phyloP scores from a whole-genome alignment of 139 green algal species.

The Volvox reticuliferus region DNA sequence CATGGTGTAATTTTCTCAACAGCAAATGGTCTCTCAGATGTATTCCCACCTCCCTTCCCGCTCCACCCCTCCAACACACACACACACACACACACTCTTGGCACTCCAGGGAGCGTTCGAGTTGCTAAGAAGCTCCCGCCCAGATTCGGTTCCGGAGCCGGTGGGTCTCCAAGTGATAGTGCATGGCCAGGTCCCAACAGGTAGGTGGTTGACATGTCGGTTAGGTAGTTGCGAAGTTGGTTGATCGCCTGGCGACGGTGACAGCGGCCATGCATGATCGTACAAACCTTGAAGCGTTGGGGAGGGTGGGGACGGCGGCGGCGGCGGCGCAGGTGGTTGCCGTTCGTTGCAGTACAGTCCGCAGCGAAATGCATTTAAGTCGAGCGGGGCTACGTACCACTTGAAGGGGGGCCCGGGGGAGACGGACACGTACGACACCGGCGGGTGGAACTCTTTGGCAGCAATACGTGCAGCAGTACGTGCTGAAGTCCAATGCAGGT shows the following conservation, averaged over 20 bases:
- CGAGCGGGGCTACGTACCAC: neutral
- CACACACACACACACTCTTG: too few relatives aligned
- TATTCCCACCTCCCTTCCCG: neutral
- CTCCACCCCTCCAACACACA: too few relatives aligned
- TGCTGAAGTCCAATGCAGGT: neutral
- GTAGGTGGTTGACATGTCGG: slow-evolving; percentile 50
- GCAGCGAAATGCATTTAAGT: neutral
- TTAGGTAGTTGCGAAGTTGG: neutral
- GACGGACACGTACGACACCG: neutral
- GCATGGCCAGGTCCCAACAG: slow-evolving; percentile 88
- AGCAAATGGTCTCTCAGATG: neutral
- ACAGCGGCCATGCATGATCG: neutral
- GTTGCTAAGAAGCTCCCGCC: slow-evolving; percentile 53
- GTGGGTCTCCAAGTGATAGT: slow-evolving; percentile 88
- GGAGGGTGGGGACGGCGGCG: neutral
- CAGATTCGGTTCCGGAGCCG: slow-evolving; percentile 51
- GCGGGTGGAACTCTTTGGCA: neutral
- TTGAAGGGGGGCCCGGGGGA: neutral
- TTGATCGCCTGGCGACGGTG: too few relatives aligned
- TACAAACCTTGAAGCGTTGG: neutral
- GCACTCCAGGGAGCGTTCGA: slow-evolving; percentile 77
- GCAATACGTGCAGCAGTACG: neutral
- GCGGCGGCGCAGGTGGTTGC: neutral
- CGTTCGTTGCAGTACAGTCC: neutral
- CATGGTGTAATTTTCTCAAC: too few relatives aligned